Conservation (phyloP, 768 basidiomycete species). For the Crucibulum laeve region DNA sequence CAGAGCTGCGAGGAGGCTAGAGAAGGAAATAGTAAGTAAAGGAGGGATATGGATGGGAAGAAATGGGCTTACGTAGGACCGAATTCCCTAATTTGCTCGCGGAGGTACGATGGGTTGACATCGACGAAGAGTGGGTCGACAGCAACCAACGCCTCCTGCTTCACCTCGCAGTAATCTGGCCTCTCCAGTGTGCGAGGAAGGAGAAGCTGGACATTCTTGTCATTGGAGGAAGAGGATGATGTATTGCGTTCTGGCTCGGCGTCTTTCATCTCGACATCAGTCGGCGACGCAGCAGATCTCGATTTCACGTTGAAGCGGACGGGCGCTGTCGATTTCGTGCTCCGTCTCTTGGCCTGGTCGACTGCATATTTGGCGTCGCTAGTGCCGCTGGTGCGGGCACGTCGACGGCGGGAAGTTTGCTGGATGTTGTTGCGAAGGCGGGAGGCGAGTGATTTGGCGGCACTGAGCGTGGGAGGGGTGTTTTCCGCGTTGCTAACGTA, state of each 20-base stretch:
- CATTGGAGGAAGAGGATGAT: slow-evolving; percentile 18
- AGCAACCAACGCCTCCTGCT: slow-evolving; percentile 39
- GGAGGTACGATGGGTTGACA: slow-evolving; percentile 49
- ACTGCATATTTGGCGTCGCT: slow-evolving; percentile 27
- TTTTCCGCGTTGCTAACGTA: slow-evolving; percentile 7
- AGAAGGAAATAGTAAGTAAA: slow-evolving; percentile 9
- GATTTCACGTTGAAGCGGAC: slow-evolving; percentile 21
- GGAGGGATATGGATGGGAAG: background rate
- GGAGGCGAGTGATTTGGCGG: slow-evolving; percentile 12
- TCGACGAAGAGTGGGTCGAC: slow-evolving; percentile 45
- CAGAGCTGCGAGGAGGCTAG: slow-evolving; percentile 36
- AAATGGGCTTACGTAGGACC: slow-evolving; percentile 33
- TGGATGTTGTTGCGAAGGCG: slow-evolving; percentile 16
- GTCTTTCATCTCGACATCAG: slow-evolving; percentile 29
- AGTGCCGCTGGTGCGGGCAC: slow-evolving; percentile 25
- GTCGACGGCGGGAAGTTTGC: slow-evolving; percentile 31
- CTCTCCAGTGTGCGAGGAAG: slow-evolving; percentile 52
- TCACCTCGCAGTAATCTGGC: slow-evolving; percentile 44
- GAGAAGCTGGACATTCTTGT: slow-evolving; percentile 14
- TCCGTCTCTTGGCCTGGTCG: slow-evolving; percentile 34
- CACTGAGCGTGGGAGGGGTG: slow-evolving; percentile 6
- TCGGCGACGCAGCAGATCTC: slow-evolving; percentile 7
- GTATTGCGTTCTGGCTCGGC: slow-evolving; percentile 9
- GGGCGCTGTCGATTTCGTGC: slow-evolving; percentile 14
- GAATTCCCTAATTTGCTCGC: slow-evolving; percentile 39